A percentile compares a stretch with the other conserved stretches of the same genome.
Conservation (phyloP, 129 eudicot species). For the Pseudognaphalium luteoalbum region DNA sequence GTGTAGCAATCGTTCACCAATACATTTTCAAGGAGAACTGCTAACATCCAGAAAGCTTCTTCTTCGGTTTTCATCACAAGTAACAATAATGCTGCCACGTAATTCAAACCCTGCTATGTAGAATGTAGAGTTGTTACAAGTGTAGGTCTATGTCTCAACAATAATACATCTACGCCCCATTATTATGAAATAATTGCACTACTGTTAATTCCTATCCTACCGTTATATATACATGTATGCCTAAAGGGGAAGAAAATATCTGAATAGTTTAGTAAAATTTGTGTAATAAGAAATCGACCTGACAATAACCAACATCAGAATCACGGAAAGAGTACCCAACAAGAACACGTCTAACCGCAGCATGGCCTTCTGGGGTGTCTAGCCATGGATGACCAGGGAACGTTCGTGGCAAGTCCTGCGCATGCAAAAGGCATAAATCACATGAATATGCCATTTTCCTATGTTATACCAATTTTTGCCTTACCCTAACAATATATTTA, state of each 20-base stretch:
- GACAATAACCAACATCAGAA: conserved; percentile 97
- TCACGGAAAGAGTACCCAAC: conserved; percentile 96
- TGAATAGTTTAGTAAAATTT: no score
- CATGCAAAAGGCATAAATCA: not conserved
- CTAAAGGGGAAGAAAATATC: not conserved
- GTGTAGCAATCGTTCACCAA: conserved; percentile 85
- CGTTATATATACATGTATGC: not conserved
- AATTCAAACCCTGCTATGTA: conserved; percentile 79
- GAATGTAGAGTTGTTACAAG: not conserved
- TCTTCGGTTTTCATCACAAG: conserved; percentile 98
- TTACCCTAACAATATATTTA: not conserved
- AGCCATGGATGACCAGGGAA: conserved; percentile 99
- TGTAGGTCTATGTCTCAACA: not conserved
- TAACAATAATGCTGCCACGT: conserved; percentile 85
- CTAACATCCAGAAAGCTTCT: conserved; percentile 99
- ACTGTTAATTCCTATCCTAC: no score
- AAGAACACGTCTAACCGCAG: conserved; percentile 94
- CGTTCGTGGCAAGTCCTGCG: conserved; percentile 86
- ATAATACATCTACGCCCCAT: not conserved
- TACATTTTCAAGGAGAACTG: conserved; percentile 84
- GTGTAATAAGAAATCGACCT: conserved; percentile 40
- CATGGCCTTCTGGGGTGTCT: conserved; percentile 91
- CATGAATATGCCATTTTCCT: not conserved
- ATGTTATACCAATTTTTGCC: not conserved
- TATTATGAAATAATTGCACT: not conserved